Base-by-base conservation (phyloP, 345 rosid genomes). In the Euphorbia tirucalli region DNA sequence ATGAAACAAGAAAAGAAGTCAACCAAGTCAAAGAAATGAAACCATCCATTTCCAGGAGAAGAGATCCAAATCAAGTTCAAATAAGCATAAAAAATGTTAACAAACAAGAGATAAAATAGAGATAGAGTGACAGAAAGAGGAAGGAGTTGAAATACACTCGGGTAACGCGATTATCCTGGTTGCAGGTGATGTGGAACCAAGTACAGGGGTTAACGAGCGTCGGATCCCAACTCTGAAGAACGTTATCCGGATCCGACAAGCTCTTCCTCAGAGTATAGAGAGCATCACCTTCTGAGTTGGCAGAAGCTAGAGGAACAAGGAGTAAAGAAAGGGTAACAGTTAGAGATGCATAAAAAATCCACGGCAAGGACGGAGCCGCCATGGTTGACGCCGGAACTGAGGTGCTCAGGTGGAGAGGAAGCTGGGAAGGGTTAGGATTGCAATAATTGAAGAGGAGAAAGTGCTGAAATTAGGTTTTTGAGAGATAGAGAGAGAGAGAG, bases 221-320 rank as follows among this genome's bases (percentile, higher is more conserved):
- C 13, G 98, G 98, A 90, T 94, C 98, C 98, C 98, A 94, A 86
- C 98, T 94, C 82, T 94, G 97, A 68, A 94, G 91, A 9, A 88
- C 96, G 85, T 84, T 87, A 77, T 90, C 90, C 11, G 92, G 97
- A 76, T 94, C 97, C 28, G 86, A 77, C 41, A 94, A 75, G 85
- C 95, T 88, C 75, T 78, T 78, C 27, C 95, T 81, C 35, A 92
- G 87, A 0, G 87, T 78, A 82, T 84, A 89, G 7, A 94, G 89
- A 44, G 98, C 96, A 82, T 94, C 96, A 28, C 97, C 98, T 66
- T 94, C 98, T 0, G 95, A 86, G 81, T 94, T 94, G 1, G 86
- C 90, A 16, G 72, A 73, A 44, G 76, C 93, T 27, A 70, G 9
- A 4, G 79, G 77, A 65, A 78, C 10, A 10, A 79, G 8, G 44